Conservation (phyloP, 352 stramenopile genomes). For the Albugo laibachii region DNA sequence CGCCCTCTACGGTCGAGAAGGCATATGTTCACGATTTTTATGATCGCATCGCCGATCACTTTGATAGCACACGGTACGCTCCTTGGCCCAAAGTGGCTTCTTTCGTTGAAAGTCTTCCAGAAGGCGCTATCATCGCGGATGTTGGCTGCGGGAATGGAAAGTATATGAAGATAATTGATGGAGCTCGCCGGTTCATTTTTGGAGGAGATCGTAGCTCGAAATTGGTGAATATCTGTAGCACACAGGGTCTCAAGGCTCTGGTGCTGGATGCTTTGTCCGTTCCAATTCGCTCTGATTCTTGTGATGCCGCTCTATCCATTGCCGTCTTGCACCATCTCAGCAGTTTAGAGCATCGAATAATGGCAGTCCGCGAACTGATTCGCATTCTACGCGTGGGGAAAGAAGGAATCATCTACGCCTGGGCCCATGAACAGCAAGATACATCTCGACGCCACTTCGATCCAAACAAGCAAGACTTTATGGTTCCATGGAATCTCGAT, state of each 20-base stretch:
- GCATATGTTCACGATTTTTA: constrained; percentile 78
- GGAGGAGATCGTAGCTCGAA: constrained; percentile 46
- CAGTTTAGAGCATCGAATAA: constrained; percentile 38
- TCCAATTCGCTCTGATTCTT: constrained; percentile 49
- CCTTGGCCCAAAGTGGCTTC: constrained; percentile 50
- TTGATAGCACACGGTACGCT: constrained; percentile 75
- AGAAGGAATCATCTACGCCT: constrained; percentile 65
- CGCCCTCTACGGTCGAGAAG: constrained; percentile 45
- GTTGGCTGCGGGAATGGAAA: constrained; percentile 77
- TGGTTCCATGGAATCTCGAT: constrained; percentile 78
- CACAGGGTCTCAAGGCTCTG: constrained; percentile 40
- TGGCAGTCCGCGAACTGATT: constrained; percentile 56
- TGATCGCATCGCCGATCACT: constrained; percentile 62
- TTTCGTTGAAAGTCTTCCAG: constrained; percentile 16
- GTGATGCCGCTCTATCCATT: constrained; percentile 66
- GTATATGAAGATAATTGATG: constrained; percentile 70
- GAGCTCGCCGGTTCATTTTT: constrained; percentile 21
- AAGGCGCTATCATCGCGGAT: constrained; percentile 22
- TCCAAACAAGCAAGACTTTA: constrained; percentile 50
- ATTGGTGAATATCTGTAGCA: constrained; percentile 40
- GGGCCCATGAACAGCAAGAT: constrained; percentile 65
- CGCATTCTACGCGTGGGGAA: constrained; percentile 50
- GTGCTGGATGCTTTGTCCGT: constrained; percentile 51
- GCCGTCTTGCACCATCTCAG: constrained; percentile 73
- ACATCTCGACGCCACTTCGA: constrained; percentile 64